phyloP scores from a whole-genome alignment of 2,329 filamentous ascomycete species.

The Ophioceras dolichostomum region DNA sequence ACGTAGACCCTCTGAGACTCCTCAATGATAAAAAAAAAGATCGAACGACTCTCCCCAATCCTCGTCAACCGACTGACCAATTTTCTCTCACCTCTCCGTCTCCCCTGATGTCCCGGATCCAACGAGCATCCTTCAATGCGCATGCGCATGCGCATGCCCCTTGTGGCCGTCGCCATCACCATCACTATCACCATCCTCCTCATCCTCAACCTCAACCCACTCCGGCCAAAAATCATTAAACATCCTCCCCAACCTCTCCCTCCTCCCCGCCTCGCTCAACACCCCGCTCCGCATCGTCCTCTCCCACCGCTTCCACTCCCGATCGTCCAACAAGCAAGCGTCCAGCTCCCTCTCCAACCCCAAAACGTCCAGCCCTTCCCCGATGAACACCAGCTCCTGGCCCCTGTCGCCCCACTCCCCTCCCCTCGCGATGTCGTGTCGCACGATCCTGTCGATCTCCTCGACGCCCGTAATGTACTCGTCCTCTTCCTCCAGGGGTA shows the following conservation, averaged over 20 bases:
- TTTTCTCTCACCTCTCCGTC: no score
- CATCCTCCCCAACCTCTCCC: background rate
- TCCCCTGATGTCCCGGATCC: no score
- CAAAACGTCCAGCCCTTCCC: conserved; percentile 44
- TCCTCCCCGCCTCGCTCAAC: background rate
- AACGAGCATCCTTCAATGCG: no score
- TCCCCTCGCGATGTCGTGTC: conserved; percentile 36
- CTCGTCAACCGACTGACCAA: no score
- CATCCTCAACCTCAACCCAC: conserved; percentile 6
- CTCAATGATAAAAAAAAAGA: no score
- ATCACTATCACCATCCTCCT: conserved; percentile 1
- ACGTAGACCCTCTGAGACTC: no score
- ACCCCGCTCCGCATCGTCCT: conserved; percentile 5
- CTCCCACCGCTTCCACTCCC: conserved; percentile 35
- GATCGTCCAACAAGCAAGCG: conserved; percentile 46
- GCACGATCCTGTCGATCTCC: conserved; percentile 33
- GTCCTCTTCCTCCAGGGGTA: conserved; percentile 37
- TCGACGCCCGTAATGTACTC: conserved; percentile 34
- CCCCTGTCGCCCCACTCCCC: conserved; percentile 57
- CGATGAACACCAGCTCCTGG: conserved; percentile 65
- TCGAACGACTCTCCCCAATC: no score
- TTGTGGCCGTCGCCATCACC: no score
- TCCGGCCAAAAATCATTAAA: conserved; percentile 10
- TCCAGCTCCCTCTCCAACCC: conserved; percentile 43
- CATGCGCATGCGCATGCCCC: no score